Percentiles rank a stretch among this genome's conserved stretches.
phyloP scores from a whole-genome alignment of 805 yeast species.

The Candida verbasci region DNA sequence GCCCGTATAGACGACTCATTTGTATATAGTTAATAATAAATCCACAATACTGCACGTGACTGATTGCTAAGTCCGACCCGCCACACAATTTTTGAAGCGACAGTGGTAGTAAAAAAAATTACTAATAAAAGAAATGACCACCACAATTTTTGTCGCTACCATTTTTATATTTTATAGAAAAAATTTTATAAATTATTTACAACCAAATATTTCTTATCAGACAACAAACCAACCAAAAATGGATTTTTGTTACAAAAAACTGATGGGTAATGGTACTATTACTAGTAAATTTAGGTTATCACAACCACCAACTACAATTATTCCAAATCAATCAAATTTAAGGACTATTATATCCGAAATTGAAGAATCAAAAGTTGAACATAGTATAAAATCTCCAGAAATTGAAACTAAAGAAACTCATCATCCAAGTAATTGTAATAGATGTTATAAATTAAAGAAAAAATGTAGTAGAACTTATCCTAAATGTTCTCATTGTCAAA shows the following conservation, averaged over 20 bases:
- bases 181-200: not conserved
- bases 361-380: not conserved
- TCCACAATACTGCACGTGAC: not conserved
- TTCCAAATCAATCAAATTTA: constrained; percentile 17
- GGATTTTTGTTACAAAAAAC: constrained; percentile 34
- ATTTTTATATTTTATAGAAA: not conserved
- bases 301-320: constrained; percentile 10
- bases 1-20: no score
- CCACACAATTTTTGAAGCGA: constrained; percentile 5
- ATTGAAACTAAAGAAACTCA: constrained; percentile 16
- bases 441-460: constrained; percentile 40
- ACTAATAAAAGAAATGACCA: constrained; percentile 2
- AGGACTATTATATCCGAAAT: constrained; percentile 3
- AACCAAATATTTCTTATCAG: no score
- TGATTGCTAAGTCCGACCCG: constrained; percentile 3
- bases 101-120: no score
- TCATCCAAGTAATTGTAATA: constrained; percentile 33
- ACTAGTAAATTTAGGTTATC: constrained; percentile 30
- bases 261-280: constrained; percentile 36
- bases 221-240: constrained; percentile 10
- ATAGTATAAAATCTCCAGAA: constrained; percentile 1
- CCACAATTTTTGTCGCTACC: not conserved
- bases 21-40: not conserved
- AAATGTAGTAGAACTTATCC: constrained; percentile 38
- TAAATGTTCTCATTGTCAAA: constrained; percentile 32